A percentile compares a stretch with the other conserved stretches of the same genome.
These are phyloP conservation scores for Geosmithia putterillii DNA, from an alignment of 2,329 filamentous ascomycete species.

Conservation along the genomic window DNA sequence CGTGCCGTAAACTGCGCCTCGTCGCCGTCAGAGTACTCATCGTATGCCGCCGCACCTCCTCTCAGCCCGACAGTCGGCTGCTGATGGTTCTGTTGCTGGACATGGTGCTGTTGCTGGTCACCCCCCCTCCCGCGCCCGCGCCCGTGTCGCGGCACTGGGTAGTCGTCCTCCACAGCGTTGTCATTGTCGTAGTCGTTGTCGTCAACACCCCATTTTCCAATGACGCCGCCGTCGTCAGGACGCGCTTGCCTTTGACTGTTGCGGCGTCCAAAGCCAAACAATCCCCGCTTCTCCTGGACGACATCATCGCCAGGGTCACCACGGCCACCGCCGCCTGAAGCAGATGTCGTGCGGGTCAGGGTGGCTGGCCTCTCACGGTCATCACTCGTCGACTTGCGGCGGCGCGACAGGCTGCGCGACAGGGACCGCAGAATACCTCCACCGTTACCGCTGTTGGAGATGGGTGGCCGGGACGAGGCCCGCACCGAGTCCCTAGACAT, in stretches of 20 bases:
- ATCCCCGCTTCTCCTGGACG: constrained; percentile 9
- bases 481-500: constrained; percentile 20
- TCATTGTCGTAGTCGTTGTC: constrained; percentile 24
- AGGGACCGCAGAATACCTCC: constrained; percentile 24
- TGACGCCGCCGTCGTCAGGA: constrained; percentile 44
- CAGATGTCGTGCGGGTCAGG: constrained; percentile 47
- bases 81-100: too few species aligned
- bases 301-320: too few species aligned
- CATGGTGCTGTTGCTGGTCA: too few species aligned
- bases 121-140: too few species aligned
- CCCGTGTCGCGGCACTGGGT: constrained; percentile 8
- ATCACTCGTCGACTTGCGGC: constrained; percentile 6
- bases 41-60: constrained; percentile 26
- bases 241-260: constrained; percentile 21
- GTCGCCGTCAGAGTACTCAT: constrained; percentile 42
- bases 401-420: constrained; percentile 10
- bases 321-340: constrained; percentile 35
- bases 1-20: constrained; percentile 42
- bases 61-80: constrained; percentile 18
- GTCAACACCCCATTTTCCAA: constrained; percentile 37
- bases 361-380: constrained; percentile 21
- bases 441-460: constrained; percentile 27
- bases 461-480: constrained; percentile 31
- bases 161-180: too few species aligned
- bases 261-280: constrained; percentile 29